A percentile compares a stretch with the other conserved stretches of the same genome.
Conservation (phyloP, 2,329 filamentous ascomycete genomes). For the Fusarium graminum region DNA sequence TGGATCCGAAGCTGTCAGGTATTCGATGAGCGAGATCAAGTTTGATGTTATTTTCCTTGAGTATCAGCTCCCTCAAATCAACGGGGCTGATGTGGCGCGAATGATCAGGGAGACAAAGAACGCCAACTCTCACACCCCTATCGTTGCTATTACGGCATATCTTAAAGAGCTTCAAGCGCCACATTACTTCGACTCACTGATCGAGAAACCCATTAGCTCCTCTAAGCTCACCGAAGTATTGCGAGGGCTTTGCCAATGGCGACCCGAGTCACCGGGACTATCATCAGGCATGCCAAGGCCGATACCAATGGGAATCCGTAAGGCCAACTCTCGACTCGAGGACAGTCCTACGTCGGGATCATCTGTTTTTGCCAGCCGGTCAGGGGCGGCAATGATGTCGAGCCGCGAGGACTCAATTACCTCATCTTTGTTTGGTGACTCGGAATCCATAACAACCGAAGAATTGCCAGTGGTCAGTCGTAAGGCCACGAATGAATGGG, state of each 20-base stretch:
- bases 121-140: slow-evolving; percentile 91
- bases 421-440: slow-evolving; percentile 88
- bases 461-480: slow-evolving; percentile 82
- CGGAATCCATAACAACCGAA: slow-evolving; percentile 81
- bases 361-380: slow-evolving; percentile 75
- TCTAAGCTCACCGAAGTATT: slow-evolving; percentile 92
- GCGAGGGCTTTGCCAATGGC: slow-evolving; percentile 92
- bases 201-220: slow-evolving; percentile 96
- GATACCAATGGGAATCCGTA: slow-evolving; percentile 73
- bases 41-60: slow-evolving; percentile 99
- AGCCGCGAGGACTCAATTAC: slow-evolving; percentile 91
- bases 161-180: slow-evolving; percentile 96
- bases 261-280: slow-evolving; percentile 72
- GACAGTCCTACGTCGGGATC: slow-evolving; percentile 89
- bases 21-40: slow-evolving; percentile 96
- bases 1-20: slow-evolving; percentile 91
- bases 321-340: slow-evolving; percentile 73
- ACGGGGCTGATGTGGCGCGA: slow-evolving; percentile 92
- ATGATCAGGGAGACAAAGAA: slow-evolving; percentile 99
- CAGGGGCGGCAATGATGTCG: slow-evolving; percentile 83
- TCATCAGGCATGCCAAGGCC: slow-evolving; percentile 66
- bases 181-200: slow-evolving; percentile 94
- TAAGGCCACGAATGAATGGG: slow-evolving; percentile 82
- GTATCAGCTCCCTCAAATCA: slow-evolving; percentile 94
- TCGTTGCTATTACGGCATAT: slow-evolving; percentile 96